Evolutionary conservation across 2,329 filamentous ascomycete genomes (phyloP).

Genomic region (Ascochyta pisi): DNA sequence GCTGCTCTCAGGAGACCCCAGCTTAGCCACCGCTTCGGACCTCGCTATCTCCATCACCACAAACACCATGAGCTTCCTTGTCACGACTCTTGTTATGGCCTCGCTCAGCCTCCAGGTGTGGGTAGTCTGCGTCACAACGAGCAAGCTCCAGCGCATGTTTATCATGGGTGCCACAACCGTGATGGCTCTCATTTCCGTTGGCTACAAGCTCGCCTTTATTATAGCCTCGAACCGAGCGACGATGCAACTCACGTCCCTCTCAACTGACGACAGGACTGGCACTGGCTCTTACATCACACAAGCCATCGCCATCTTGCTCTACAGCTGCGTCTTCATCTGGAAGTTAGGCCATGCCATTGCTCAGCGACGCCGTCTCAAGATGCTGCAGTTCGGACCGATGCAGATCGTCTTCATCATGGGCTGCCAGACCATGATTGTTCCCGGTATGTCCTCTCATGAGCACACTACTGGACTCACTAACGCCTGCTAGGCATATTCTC

Average conservation of each 20-base stretch:
- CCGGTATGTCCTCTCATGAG: slow-evolving; percentile 53
- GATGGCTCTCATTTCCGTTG: slow-evolving; percentile 60
- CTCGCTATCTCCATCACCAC: slow-evolving; percentile 58
- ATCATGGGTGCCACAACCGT: slow-evolving; percentile 58
- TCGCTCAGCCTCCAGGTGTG: slow-evolving; percentile 69
- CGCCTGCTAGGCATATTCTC: slow-evolving; percentile 64
- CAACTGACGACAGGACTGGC: slow-evolving; percentile 23
- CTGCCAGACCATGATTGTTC: slow-evolving; percentile 70
- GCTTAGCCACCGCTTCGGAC: slow-evolving; percentile 54
- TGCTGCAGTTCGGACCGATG: slow-evolving; percentile 69
- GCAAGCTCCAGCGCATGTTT: slow-evolving; percentile 50
- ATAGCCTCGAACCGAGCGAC: slow-evolving; percentile 55
- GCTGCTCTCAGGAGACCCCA: slow-evolving; percentile 63
- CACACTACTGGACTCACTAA: slow-evolving; percentile 25
- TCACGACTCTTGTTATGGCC: slow-evolving; percentile 62
- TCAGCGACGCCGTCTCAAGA: slow-evolving; percentile 62
- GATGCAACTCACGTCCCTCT: slow-evolving; percentile 47
- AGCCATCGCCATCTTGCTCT: slow-evolving; percentile 66
- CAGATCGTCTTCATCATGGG: slow-evolving; percentile 73
- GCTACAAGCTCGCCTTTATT: slow-evolving; percentile 61
- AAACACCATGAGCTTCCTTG: slow-evolving; percentile 58
- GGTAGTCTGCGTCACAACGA: slow-evolving; percentile 64
- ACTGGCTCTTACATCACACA: slow-evolving; percentile 58
- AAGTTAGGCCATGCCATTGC: slow-evolving; percentile 67
- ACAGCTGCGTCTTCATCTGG: slow-evolving; percentile 65